These are phyloP conservation scores for Paramecium sonneborni DNA, from an alignment of 73 alveolate genomes.

Conservation along the genomic window DNA sequence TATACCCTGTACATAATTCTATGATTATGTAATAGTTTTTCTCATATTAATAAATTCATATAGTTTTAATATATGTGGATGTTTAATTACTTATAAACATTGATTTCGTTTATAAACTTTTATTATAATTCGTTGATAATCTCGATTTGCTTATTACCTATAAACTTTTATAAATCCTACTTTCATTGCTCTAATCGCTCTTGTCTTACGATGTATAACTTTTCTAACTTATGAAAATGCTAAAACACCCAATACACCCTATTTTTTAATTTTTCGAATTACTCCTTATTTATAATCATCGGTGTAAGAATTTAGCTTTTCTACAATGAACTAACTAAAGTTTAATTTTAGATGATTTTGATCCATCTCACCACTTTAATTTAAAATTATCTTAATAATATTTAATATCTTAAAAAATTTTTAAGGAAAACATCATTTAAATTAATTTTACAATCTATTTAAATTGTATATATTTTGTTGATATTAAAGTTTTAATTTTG, in stretches of 20 bases:
- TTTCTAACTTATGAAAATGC: slow-evolving; percentile 67
- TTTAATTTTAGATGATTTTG: slow-evolving; percentile 33
- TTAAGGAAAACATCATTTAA: too few species aligned
- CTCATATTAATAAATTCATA: slow-evolving; percentile 62
- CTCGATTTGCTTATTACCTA: slow-evolving; percentile 39
- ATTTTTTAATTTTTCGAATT: neutral
- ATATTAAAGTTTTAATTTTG: too few species aligned
- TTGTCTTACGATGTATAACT: slow-evolving; percentile 67
- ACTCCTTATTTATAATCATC: slow-evolving; percentile 59
- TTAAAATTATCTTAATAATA: too few species aligned
- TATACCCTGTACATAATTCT: slow-evolving; percentile 69
- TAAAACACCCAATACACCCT: slow-evolving; percentile 66
- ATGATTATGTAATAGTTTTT: slow-evolving; percentile 57
- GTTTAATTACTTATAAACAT: slow-evolving; percentile 57
- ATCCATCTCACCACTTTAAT: too few species aligned
- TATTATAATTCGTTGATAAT: slow-evolving; percentile 36
- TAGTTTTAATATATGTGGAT: slow-evolving; percentile 67
- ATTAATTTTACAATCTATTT: too few species aligned
- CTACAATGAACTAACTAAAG: slow-evolving; percentile 48
- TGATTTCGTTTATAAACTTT: slow-evolving; percentile 65
- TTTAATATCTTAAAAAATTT: too few species aligned
- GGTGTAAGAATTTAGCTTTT: slow-evolving; percentile 5
- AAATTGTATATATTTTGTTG: too few species aligned
- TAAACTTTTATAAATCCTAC: neutral
- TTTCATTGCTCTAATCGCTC: slow-evolving; percentile 68